phyloP scores from a whole-genome alignment of 148 eudicot species.

The Vaccinium darrowii region DNA sequence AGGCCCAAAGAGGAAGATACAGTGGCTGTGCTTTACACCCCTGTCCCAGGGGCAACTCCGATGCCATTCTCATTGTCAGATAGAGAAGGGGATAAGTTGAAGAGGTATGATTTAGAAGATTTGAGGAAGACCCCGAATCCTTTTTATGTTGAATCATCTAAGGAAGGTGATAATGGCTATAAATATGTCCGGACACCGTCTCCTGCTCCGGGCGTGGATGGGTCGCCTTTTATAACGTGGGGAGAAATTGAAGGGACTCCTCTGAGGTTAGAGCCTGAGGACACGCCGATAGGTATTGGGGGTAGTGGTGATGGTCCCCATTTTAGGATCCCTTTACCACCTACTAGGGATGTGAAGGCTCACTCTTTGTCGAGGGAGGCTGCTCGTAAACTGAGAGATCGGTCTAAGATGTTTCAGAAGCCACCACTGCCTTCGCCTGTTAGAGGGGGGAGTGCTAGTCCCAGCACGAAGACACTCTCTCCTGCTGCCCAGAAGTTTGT shows the following conservation, averaged over 20 bases:
- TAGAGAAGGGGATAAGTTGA: conserved; percentile 63
- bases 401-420: conserved; percentile 74
- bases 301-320: conserved; percentile 89
- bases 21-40: conserved; percentile 57
- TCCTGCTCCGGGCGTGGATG: conserved; percentile 92
- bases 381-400: conserved; percentile 77
- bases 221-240: conserved; percentile 89
- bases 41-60: conserved; percentile 70
- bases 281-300: conserved; percentile 89
- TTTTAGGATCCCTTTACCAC: conserved; percentile 78
- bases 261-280: conserved; percentile 81
- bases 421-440: conserved; percentile 82
- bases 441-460: conserved; percentile 92
- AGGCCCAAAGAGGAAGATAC: conserved; percentile 49
- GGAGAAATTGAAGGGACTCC: conserved; percentile 99
- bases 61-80: conserved; percentile 36
- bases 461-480: conserved; percentile 62
- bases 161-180: conserved; percentile 78
- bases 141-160: conserved; percentile 70
- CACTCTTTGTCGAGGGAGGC: conserved; percentile 90
- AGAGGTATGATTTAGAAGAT: conserved; percentile 89
- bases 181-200: conserved; percentile 81
- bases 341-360: conserved; percentile 84
- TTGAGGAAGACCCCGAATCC: conserved; percentile 75
- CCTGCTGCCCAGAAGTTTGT: conserved; percentile 93